Base-by-base conservation (phyloP, 2,329 filamentous ascomycete genomes). In the Cordyceps fumosorosea region DNA sequence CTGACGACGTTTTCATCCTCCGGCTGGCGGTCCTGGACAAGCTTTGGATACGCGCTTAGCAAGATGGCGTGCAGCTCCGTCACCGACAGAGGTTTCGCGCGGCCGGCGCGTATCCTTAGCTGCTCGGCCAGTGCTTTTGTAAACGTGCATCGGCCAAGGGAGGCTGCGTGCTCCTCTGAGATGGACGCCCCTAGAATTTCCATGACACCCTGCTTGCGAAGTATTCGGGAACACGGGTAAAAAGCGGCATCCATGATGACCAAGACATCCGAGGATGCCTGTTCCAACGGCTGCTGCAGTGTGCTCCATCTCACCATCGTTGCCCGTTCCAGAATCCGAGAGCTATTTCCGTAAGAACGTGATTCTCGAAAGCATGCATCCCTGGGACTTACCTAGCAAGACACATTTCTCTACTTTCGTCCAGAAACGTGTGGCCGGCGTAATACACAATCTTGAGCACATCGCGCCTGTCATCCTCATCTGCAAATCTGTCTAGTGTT, bases 391-490 rank as follows among this genome's bases (percentile, higher is more conserved):
- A 84, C 83, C 82, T 85, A 50, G 82, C 77, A 47, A 86, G 73
- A 37, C 84, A 76, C 81, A 85, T 84, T 65, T 85, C 81, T 51
- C 81, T 75, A 61, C 84, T 80, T 7, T 75, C 76, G 65, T 85
- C 80, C 29, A 85, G 72, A 66, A 79, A 82, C 47, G 79, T 83
- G 62, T 81, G 76, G 7, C 83, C 83, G 16, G 77, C 79, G 66
- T 86, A 86, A 68, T 83, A 85, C 53, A 86, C 77, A 61, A 86
- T 79, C 67, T 85, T 85, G 62, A 86, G 69, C 22, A 81, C 78
- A 66, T 85, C 82, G 47, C 83, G 79, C 57, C 80, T 77, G 64
- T 85, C 81, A 45, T 76, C 75, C 29, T 80, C 77, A 61, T 81
- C 80, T 53, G 81, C 76, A 69, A 85, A 85, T 47, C 80, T 76